Evolutionary conservation across 2,329 filamentous ascomycete species (phyloP), one percentile per base, ranked within the genome.

Genomic region (Neobulgaria alba): DNA sequence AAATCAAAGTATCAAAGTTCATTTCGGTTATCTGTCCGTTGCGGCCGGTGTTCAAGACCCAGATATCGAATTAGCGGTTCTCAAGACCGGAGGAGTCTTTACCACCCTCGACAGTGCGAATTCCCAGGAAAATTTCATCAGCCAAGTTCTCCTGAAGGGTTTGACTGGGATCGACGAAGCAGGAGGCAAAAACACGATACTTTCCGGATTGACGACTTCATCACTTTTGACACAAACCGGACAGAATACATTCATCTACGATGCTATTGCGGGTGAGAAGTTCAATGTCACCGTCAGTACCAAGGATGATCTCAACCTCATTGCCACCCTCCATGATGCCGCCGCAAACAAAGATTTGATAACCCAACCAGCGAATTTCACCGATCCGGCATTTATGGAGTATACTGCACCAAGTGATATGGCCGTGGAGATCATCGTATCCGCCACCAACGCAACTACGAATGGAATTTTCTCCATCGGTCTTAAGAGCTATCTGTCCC

Each of bases 341-440:
- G n/a, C n/a, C n/a, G n/a, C n/a, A n/a, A n/a, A n/a, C n/a, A n/a
- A 3, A 33, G 9, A 8, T n/a, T 8, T 10, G 30, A 33, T n/a
- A 33, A 33, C 21, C n/a, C 33, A n/a, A 14, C 38, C 20, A 20
- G 21, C 20, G 33, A 45, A n/a, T n/a, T n/a, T n/a, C 21, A 2
- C 10, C 12, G 18, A 33, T n/a, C 10, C 15, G 10, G 14, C 18
- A 3, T 17, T 33, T n/a, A 17, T 17, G 14, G 30, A 17, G 5
- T 17, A 16, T 17, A 16, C 30, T 15, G 18, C 30, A 7, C 15
- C 30, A 7, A 14, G 18, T 15, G 15, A 10, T n/a, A 33, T 33
- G 3, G 18, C 5, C 14, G 30, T 14, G 5, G 18, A 14, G 5
- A 15, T 8, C 30, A 33, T 17, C 3, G 14, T 17, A 14, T 7